A percentile compares a stretch with the other conserved stretches of the same genome.
Evolutionary conservation across 495 filamentous ascomycete species (phyloP).

Genomic region (Aspergillus panamensis): DNA sequence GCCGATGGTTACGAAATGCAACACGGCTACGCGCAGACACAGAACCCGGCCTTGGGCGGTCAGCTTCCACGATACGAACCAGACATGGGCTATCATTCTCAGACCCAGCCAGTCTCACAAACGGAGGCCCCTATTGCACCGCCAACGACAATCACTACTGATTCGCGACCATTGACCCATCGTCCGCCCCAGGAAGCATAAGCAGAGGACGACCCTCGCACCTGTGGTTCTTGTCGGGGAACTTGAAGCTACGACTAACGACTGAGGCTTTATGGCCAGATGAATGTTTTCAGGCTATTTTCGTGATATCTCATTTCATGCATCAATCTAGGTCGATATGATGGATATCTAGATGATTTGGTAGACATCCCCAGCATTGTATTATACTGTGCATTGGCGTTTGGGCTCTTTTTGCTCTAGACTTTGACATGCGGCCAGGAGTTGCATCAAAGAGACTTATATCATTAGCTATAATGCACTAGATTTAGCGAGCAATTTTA

Average conservation of each 20-base stretch:
- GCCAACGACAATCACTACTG: neutral
- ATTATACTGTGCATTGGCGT: neutral
- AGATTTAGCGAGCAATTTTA: no score
- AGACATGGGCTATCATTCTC: constrained; percentile 37
- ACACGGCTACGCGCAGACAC: constrained; percentile 30
- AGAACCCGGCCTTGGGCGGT: constrained; percentile 23
- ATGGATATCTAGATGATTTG: neutral
- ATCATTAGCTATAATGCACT: no score
- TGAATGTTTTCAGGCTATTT: neutral
- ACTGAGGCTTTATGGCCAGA: neutral
- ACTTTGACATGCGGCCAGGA: neutral
- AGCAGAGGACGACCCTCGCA: neutral
- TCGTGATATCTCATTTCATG: neutral
- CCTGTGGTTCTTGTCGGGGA: no score
- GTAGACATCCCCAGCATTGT: neutral
- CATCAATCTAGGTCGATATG: neutral
- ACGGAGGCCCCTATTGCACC: neutral
- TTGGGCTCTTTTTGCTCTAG: no score
- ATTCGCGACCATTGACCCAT: neutral
- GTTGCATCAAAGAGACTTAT: neutral
- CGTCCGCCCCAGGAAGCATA: neutral
- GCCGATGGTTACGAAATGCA: constrained; percentile 44
- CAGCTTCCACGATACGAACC: constrained; percentile 27
- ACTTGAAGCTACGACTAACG: no score
- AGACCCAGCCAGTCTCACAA: constrained; percentile 16